Evolutionary conservation across 2,329 filamentous ascomycete genomes (phyloP).

Genomic region (Pseudopyricularia cyperi): DNA sequence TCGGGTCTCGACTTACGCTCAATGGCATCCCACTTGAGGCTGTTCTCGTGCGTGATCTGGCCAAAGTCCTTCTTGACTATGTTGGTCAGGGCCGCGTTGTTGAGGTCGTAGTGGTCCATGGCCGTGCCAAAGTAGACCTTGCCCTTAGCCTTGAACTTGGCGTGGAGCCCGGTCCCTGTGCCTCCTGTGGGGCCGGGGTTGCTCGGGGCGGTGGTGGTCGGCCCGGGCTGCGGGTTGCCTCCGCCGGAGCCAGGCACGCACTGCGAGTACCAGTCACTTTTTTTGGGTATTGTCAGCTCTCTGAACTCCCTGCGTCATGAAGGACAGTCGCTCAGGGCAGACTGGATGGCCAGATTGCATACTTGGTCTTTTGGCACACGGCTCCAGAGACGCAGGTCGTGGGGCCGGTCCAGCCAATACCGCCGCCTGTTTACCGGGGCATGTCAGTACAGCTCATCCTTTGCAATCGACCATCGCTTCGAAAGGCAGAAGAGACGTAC

Average conservation of each 20-base stretch:
- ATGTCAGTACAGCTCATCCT: not conserved
- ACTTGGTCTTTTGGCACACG: not conserved
- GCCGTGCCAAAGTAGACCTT: slow-evolving; percentile 44
- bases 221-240: not conserved
- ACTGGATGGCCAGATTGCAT: not conserved
- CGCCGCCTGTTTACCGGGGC: not conserved
- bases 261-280: not conserved
- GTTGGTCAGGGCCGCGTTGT: slow-evolving; percentile 27
- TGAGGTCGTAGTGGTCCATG: slow-evolving; percentile 36
- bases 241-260: not conserved
- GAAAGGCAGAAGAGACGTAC: not conserved
- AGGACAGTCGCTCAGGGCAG: not conserved
- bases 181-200: not conserved
- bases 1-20: slow-evolving; percentile 31
- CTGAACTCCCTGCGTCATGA: not conserved
- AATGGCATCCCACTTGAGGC: slow-evolving; percentile 40
- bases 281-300: not conserved
- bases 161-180: not conserved
- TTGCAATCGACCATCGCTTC: too few species aligned
- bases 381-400: not conserved
- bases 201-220: not conserved
- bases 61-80: slow-evolving; percentile 40
- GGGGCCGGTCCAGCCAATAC: not conserved
- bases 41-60: slow-evolving; percentile 42
- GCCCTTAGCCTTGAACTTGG: slow-evolving; percentile 23